Evolutionary conservation across 495 filamentous ascomycete species (phyloP), one percentile per base, ranked within the genome.

Genomic region (Penicillium fimorum): DNA sequence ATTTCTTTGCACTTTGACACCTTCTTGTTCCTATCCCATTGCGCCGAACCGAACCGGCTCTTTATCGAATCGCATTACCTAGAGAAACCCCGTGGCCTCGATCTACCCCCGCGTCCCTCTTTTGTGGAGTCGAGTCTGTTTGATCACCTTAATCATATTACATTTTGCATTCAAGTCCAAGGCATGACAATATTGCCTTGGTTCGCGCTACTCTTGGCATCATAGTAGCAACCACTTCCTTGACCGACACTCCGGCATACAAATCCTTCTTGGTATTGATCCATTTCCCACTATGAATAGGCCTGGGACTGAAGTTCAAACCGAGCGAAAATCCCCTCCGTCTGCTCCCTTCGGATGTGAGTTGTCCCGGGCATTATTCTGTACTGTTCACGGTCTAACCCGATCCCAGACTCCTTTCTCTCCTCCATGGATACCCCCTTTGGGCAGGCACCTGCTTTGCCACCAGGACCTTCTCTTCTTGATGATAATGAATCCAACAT

Each of bases 341-440:
- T 60, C 66, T 25, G 74, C 67, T 63, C 83, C 82, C 18, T 87
- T 87, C 76, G 84, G 83, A 55, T 87, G 84, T 87, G 68, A 59
- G 84, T 79, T 12, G 12, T 59, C 22, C 48, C 45, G 27, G 30
- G 18, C 8, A 38, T 47, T 18, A 40, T 41, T 27, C 38, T 18
- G n/a, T n/a, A 30, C 18, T 25, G 1, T 49, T 52, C 38, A 30
- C 60, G 66, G 71, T 58, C 69, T 61, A 13, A 32, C 46, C 38
- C 38, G 47, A 22, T 47, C 25, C 20, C 38, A 79, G 77, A 79
- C 71, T 66, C 70, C 12, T 73, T 79, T 65, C 76, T 81, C 63
- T 67, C 74, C 17, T 65, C 64, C 29, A 75, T 79, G 59, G 77
- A 81, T 38, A 80, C 78, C 47, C 77, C 82, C 27, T 81, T 79